These are phyloP conservation scores for Phascolomyces articulosus DNA, from an alignment of 371 early-diverging fungal genomes.

Conservation along the genomic window DNA sequence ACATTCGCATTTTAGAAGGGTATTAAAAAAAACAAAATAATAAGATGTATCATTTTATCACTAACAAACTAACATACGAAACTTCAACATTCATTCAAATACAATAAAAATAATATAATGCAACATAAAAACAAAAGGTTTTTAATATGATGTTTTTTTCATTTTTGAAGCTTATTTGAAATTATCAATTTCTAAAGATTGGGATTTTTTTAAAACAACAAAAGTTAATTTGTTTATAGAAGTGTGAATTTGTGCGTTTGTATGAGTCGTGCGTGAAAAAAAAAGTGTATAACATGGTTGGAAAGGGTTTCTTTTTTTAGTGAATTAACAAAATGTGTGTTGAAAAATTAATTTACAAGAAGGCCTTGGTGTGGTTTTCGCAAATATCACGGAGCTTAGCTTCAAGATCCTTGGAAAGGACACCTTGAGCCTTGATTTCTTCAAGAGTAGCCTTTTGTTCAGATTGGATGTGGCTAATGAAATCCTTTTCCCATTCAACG, in stretches of 20 bases:
- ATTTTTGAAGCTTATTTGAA: too few relatives aligned
- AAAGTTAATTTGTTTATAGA: too few relatives aligned
- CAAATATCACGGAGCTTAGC: slow-evolving; percentile 86
- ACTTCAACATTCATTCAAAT: too few relatives aligned
- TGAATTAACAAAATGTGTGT: neutral
- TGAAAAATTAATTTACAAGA: slow-evolving; percentile 62
- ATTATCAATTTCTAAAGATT: neutral
- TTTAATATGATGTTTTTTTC: neutral
- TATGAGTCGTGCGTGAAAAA: neutral
- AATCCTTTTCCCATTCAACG: slow-evolving; percentile 88
- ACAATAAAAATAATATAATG: too few relatives aligned
- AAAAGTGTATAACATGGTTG: neutral
- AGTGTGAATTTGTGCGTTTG: too few relatives aligned
- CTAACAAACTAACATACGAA: too few relatives aligned
- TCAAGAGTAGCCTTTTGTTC: slow-evolving; percentile 88
- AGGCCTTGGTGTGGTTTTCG: slow-evolving; percentile 85
- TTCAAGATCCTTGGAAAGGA: slow-evolving; percentile 72
- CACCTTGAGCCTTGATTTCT: slow-evolving; percentile 86
- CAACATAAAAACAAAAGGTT: neutral
- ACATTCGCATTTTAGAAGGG: too few relatives aligned
- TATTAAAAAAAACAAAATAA: too few relatives aligned
- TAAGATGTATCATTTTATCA: too few relatives aligned
- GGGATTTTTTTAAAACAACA: neutral
- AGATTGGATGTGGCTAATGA: slow-evolving; percentile 85
- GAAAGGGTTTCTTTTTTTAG: neutral